phyloP scores from a whole-genome alignment of 2,329 filamentous ascomycete genomes.

The Drechslerella dactyloides region DNA sequence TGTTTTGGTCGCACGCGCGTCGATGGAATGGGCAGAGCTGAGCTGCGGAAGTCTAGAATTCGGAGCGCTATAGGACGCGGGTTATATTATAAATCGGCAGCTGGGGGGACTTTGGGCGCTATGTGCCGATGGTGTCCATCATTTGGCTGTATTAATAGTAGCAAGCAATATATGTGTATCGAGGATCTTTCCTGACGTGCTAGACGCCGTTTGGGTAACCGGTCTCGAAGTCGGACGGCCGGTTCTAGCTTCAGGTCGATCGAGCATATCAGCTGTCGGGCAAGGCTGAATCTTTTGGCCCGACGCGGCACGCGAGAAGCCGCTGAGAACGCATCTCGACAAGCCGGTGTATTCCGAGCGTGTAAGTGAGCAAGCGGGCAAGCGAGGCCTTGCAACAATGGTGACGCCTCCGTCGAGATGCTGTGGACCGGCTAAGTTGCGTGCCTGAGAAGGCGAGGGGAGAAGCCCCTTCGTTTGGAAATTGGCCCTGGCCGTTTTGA shows the following conservation, averaged over 20 bases:
- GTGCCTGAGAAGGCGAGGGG: constrained; percentile 3
- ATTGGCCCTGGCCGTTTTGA: constrained; percentile 40
- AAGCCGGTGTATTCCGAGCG: too few relatives aligned
- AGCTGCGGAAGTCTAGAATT: not conserved
- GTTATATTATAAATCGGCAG: not conserved
- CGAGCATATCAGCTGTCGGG: not conserved
- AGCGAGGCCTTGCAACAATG: too few relatives aligned
- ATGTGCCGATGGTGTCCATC: not conserved
- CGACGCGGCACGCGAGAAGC: too few relatives aligned
- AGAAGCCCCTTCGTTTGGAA: constrained; percentile 39
- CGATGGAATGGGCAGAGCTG: not conserved
- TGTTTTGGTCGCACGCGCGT: not conserved
- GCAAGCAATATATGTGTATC: not conserved
- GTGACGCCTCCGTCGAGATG: not conserved
- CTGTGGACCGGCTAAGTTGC: constrained; percentile 20
- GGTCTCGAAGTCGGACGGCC: not conserved
- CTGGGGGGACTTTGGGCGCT: not conserved
- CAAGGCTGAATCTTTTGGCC: too few relatives aligned
- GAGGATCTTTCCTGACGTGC: not conserved
- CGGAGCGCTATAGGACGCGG: not conserved
- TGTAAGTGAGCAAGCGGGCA: not conserved
- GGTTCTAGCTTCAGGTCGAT: not conserved
- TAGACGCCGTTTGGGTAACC: not conserved
- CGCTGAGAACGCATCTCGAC: too few relatives aligned
- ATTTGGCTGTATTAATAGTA: not conserved